These are phyloP conservation scores for Saccharomycopsis capsularis DNA, from an alignment of 805 yeast species.

Conservation along the genomic window DNA sequence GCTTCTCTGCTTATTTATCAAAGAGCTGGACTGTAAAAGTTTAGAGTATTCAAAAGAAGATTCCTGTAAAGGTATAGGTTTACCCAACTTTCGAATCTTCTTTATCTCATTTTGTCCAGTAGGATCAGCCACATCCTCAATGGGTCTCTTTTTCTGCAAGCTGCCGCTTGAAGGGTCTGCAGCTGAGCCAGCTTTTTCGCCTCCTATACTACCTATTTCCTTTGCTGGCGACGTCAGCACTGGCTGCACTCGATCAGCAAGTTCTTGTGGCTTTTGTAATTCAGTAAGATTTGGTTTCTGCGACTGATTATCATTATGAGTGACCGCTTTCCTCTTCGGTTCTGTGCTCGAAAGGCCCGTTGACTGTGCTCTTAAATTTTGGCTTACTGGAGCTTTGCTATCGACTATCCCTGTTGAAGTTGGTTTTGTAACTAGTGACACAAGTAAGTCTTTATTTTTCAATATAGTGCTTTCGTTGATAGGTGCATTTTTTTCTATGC, in stretches of 20 bases:
- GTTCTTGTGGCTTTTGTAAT: background rate
- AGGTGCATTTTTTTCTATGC: slow-evolving; percentile 39
- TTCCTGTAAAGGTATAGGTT: slow-evolving; percentile 17
- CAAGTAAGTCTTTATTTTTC: slow-evolving; percentile 12
- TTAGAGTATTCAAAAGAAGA: slow-evolving; percentile 21
- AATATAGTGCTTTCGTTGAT: slow-evolving; percentile 30
- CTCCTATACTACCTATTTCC: no score
- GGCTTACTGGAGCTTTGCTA: background rate
- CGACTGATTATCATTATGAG: background rate
- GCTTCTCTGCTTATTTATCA: slow-evolving; percentile 14
- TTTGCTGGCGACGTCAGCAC: background rate
- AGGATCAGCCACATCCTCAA: background rate
- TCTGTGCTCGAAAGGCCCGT: background rate
- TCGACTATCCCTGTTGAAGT: background rate
- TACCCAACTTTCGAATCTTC: slow-evolving; percentile 6
- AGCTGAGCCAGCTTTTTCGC: no score
- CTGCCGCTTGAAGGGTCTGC: background rate
- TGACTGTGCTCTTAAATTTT: background rate
- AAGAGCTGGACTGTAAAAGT: slow-evolving; percentile 12
- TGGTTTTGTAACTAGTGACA: background rate
- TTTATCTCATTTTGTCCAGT: slow-evolving; percentile 1
- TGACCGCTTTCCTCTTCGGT: background rate
- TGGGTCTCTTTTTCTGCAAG: background rate
- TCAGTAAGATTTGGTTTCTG: background rate
- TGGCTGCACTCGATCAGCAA: background rate